Conservation (phyloP, 192 early-diverging fungal species). For the Gonapodya prolifera region DNA sequence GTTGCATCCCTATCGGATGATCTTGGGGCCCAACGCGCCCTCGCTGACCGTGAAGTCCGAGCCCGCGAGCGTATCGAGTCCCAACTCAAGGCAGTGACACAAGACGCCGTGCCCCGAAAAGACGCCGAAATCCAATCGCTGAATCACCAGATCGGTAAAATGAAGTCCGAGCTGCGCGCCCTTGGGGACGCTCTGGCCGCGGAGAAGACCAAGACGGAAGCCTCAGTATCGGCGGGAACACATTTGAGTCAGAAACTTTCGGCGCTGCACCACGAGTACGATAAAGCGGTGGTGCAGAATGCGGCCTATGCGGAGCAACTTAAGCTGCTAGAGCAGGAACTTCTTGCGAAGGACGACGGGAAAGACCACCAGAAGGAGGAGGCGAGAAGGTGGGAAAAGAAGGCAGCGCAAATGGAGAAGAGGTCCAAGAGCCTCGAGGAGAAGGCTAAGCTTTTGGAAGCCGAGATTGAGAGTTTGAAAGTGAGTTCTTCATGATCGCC, state of each 20-base stretch:
- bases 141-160: slow-evolving; percentile 16
- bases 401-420: slow-evolving; percentile 29
- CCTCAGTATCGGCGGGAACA: slow-evolving; percentile 18
- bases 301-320: slow-evolving; percentile 26
- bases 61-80: slow-evolving; percentile 33
- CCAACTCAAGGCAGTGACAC: slow-evolving; percentile 11
- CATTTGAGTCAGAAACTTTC: slow-evolving; percentile 13
- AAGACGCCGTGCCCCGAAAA: slow-evolving; percentile 17
- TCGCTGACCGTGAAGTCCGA: slow-evolving; percentile 24
- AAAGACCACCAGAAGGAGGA: slow-evolving; percentile 25
- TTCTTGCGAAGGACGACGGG: slow-evolving; percentile 37
- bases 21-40: not conserved
- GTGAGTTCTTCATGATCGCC: slow-evolving; percentile 19
- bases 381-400: slow-evolving; percentile 17
- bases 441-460: slow-evolving; percentile 21
- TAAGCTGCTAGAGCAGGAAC: slow-evolving; percentile 24
- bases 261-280: slow-evolving; percentile 32
- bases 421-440: slow-evolving; percentile 33
- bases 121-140: slow-evolving; percentile 26
- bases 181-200: not conserved
- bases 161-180: slow-evolving; percentile 16
- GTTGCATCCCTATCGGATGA: not conserved
- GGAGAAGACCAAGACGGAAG: slow-evolving; percentile 23
- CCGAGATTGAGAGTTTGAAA: slow-evolving; percentile 34
- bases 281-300: slow-evolving; percentile 25